Percentiles rank a stretch among this genome's conserved stretches.
These are phyloP conservation scores for Solanum aculeatissimum DNA, from an alignment of 305 asterid species.

Conservation along the genomic window DNA sequence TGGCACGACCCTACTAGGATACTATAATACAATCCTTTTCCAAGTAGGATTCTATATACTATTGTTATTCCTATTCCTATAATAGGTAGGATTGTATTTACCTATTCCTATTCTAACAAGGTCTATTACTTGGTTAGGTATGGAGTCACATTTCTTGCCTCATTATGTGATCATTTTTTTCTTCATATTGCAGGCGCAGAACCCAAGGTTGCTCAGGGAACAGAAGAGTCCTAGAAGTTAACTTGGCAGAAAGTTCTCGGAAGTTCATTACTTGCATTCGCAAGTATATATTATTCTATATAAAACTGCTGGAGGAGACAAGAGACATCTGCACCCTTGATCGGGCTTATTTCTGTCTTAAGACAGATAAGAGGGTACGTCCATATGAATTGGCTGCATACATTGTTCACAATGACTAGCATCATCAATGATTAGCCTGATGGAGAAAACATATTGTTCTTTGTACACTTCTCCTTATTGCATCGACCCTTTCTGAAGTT, in stretches of 20 bases:
- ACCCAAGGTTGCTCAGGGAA: constrained; percentile 70
- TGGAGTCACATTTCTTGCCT: background rate
- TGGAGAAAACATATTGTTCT: background rate
- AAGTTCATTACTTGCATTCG: constrained; percentile 95
- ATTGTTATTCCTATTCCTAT: too few species aligned
- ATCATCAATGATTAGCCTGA: background rate
- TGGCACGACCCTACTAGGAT: too few species aligned
- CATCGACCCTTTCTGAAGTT: background rate
- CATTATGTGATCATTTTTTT: background rate
- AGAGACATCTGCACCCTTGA: constrained; percentile 83
- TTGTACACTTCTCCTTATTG: background rate
- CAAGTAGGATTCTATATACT: too few species aligned
- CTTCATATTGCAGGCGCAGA: constrained; percentile 52
- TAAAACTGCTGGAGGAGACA: constrained; percentile 85
- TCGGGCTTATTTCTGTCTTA: constrained; percentile 75
- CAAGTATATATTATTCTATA: constrained; percentile 76
- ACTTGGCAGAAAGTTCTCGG: constrained; percentile 95
- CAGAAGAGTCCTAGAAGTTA: constrained; percentile 79
- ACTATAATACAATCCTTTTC: too few species aligned
- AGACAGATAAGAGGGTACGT: constrained; percentile 91
- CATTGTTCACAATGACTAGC: background rate
- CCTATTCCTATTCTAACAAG: too few species aligned
- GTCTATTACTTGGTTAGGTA: background rate
- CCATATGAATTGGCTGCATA: constrained; percentile 1
- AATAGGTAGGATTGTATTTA: too few species aligned